Evolutionary conservation across 2,329 filamentous ascomycete genomes (phyloP).

Genomic region (Stachybotrys chlorohalonatus): DNA sequence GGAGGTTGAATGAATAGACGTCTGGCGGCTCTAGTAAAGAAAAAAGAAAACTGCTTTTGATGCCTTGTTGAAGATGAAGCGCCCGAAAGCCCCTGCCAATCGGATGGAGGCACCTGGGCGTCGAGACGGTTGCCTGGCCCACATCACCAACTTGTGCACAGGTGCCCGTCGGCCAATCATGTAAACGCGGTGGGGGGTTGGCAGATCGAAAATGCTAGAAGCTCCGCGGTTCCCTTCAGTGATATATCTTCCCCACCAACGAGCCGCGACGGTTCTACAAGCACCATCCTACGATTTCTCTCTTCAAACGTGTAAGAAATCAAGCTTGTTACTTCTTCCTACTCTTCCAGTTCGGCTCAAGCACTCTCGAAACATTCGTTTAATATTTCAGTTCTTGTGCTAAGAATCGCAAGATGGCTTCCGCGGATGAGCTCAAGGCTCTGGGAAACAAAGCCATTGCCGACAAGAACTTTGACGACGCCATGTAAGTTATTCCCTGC

Average conservation of each 20-base stretch:
- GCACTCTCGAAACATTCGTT: neutral
- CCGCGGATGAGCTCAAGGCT: constrained; percentile 78
- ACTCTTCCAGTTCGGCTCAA: no score
- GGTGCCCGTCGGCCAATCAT: neutral
- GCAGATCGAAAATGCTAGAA: neutral
- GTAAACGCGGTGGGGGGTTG: neutral
- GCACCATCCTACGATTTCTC: neutral
- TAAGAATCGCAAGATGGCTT: constrained; percentile 34
- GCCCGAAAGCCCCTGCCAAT: no score
- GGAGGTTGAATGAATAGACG: no score
- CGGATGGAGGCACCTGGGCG: no score
- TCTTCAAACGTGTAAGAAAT: neutral
- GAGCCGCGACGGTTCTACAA: neutral
- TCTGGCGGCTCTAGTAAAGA: no score
- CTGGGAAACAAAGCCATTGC: constrained; percentile 98
- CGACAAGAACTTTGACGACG: constrained; percentile 92
- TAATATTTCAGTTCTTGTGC: no score
- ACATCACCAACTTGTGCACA: neutral
- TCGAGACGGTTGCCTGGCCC: neutral
- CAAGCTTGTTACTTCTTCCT: no score
- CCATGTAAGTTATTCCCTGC: constrained; percentile 59
- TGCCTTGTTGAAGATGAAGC: no score
- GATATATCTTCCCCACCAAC: neutral
- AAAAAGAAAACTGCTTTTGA: no score
- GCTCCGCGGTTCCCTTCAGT: neutral